phyloP scores from a whole-genome alignment of 371 early-diverging fungal genomes.

The Chytridium lagenaria region DNA sequence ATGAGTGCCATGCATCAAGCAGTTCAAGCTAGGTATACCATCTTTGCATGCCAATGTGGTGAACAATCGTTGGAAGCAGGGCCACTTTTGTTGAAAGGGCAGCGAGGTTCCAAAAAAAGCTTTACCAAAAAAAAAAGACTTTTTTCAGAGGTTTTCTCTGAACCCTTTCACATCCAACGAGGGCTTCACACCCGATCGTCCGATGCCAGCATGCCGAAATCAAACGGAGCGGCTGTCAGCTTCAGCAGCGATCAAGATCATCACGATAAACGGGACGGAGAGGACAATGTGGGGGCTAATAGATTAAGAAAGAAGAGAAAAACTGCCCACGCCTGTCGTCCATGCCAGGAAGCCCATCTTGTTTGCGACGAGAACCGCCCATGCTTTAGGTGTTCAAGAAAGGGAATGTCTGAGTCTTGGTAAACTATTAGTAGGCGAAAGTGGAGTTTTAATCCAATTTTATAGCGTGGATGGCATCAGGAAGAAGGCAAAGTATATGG shows the following conservation, averaged over 20 bases:
- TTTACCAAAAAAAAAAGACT: not conserved
- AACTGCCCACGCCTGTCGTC: conserved; percentile 10
- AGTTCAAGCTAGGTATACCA: no score
- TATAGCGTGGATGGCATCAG: conserved; percentile 69
- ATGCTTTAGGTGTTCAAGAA: conserved; percentile 83
- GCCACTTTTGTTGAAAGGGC: not conserved
- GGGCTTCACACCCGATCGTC: not conserved
- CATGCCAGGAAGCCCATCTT: conserved; percentile 45
- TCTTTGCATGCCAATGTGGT: not conserved
- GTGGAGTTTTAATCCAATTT: not conserved
- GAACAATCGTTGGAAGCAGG: no score
- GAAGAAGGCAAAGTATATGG: conserved; percentile 82
- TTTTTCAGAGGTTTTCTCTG: not conserved
- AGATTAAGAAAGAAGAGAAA: conserved; percentile 8
- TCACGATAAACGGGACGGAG: not conserved
- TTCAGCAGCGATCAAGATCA: not conserved
- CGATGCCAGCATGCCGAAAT: conserved; percentile 2
- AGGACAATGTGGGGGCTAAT: not conserved
- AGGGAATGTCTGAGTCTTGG: conserved; percentile 74
- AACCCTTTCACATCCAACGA: not conserved
- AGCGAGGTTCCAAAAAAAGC: not conserved
- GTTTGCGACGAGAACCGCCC: conserved; percentile 62
- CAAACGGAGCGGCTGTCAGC: not conserved
- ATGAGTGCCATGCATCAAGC: no score
- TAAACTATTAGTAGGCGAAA: not conserved